Conservation (phyloP, 305 asterid genomes). For the Andrographis paniculata region DNA sequence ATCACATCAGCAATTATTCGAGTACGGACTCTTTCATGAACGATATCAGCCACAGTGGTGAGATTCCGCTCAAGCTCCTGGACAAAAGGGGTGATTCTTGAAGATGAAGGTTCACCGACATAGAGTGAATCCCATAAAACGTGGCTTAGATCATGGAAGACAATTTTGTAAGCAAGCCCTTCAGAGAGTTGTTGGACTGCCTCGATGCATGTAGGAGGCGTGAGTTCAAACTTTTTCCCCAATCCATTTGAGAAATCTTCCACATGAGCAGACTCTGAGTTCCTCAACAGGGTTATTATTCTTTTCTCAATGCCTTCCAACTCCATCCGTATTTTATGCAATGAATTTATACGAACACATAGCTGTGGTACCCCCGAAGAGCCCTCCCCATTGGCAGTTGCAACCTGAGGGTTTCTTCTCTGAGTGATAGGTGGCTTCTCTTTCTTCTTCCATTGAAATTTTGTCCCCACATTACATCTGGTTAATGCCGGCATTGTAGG, state of each 20-base stretch:
- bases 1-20: conserved; percentile 76
- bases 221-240: conserved; percentile 66
- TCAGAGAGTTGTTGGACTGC: conserved; percentile 81
- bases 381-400: conserved; percentile 54
- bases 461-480: conserved; percentile 58
- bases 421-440: conserved; percentile 48
- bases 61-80: conserved; percentile 68
- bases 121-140: conserved; percentile 68
- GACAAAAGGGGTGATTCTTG: conserved; percentile 79
- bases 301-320: conserved; percentile 80
- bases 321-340: conserved; percentile 65
- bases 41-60: conserved; percentile 57
- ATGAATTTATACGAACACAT: conserved; percentile 79
- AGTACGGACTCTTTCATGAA: conserved; percentile 67
- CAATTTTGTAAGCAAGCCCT: conserved; percentile 58
- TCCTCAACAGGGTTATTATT: conserved; percentile 70
- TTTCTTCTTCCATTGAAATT: conserved; percentile 75
- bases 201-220: conserved; percentile 78
- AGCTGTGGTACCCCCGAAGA: conserved; percentile 61
- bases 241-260: conserved; percentile 77
- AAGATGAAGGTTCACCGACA: conserved; percentile 70
- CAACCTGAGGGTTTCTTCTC: conserved; percentile 60
- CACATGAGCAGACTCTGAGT: conserved; percentile 78
- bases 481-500: conserved; percentile 92
- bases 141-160: conserved; percentile 71